These are phyloP conservation scores for Puccinia horiana DNA, from an alignment of 1,284 basidiomycete species.

Conservation along the genomic window DNA sequence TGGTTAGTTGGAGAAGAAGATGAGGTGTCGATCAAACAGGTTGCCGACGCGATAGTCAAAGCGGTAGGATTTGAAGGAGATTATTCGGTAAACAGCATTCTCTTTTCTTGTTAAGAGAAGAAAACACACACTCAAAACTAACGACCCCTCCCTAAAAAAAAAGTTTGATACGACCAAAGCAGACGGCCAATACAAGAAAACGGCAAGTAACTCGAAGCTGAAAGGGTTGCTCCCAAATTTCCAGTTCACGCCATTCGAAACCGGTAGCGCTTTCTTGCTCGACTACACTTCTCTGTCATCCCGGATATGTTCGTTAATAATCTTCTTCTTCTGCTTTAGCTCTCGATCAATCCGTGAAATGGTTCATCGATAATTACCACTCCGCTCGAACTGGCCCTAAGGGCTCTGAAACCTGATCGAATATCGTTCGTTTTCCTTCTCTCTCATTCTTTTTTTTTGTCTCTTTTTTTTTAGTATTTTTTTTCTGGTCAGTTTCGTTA, in stretches of 20 bases:
- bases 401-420: not conserved
- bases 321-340: constrained; percentile 61
- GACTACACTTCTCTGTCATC: not conserved
- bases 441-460: not conserved
- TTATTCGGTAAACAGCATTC: constrained; percentile 63
- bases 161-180: constrained; percentile 61
- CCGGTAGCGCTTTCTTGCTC: constrained; percentile 63
- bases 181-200: constrained; percentile 88
- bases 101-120: constrained; percentile 34
- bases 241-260: constrained; percentile 79
- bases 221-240: constrained; percentile 69
- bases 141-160: not conserved
- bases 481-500: too few relatives aligned
- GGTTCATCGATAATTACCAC: constrained; percentile 76
- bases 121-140: not conserved
- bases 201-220: constrained; percentile 84
- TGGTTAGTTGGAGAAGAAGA: constrained; percentile 76
- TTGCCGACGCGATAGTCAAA: constrained; percentile 79
- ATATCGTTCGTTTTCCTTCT: not conserved
- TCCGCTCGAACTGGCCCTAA: constrained; percentile 65
- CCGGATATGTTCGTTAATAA: not conserved
- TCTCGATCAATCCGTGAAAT: constrained; percentile 70
- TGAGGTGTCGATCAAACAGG: constrained; percentile 81
- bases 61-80: constrained; percentile 73
- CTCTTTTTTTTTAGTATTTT: too few relatives aligned